Evolutionary conservation across 164 flowering plant genomes (phyloP).

Genomic region (Amborella trichopoda): DNA sequence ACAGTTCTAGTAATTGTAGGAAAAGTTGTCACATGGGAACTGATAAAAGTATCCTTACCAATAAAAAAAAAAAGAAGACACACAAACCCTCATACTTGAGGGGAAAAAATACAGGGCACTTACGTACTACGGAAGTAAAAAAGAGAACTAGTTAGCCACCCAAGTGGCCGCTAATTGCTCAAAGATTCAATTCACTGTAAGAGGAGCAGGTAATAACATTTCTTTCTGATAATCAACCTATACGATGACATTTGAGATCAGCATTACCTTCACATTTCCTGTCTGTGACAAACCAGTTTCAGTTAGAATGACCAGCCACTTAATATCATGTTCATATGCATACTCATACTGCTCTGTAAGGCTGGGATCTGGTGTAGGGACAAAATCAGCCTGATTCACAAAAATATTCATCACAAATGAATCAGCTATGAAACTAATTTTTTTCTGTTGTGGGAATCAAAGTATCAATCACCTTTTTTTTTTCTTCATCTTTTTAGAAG

Average conservation of each 20-base stretch:
- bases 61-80: no score
- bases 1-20: background rate
- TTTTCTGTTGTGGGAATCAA: no score
- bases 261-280: constrained; percentile 64
- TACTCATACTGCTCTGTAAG: constrained; percentile 95
- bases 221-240: background rate
- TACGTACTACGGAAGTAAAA: background rate
- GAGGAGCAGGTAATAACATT: background rate
- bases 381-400: constrained; percentile 98
- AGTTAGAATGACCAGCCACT: constrained; percentile 73
- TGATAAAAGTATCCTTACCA: no score
- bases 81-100: background rate
- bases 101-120: background rate
- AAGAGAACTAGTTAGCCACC: background rate
- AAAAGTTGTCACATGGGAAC: background rate
- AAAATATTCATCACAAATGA: no score
- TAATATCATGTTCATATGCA: constrained; percentile 90
- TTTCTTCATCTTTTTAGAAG: no score
- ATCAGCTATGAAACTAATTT: no score
- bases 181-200: background rate
- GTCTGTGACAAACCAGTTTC: constrained; percentile 61
- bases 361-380: constrained; percentile 79
- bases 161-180: background rate
- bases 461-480: no score
- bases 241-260: background rate